Evolutionary conservation across 768 basidiomycete genomes (phyloP).

Genomic region (Suillus ampliporus): DNA sequence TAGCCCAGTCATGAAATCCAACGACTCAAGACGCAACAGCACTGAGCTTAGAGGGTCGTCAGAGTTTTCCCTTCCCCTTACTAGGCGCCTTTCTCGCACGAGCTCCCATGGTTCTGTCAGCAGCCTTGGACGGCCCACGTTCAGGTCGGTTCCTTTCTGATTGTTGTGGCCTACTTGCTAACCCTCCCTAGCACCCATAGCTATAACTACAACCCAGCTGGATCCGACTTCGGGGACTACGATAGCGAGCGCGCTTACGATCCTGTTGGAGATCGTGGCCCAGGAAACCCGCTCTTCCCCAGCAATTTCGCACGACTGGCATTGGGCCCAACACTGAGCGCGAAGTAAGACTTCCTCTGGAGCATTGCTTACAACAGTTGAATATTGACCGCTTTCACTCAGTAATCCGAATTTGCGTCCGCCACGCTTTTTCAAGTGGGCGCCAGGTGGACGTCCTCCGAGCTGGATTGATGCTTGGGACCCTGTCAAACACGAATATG

Average conservation of each 20-base stretch:
- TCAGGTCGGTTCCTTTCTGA: conserved; percentile 22
- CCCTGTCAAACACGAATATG: conserved; percentile 47
- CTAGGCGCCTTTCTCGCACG: conserved; percentile 29
- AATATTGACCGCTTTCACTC: conserved; percentile 11
- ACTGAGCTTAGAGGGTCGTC: conserved; percentile 34
- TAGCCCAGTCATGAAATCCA: conserved; percentile 24
- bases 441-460: conserved; percentile 35
- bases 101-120: conserved; percentile 32
- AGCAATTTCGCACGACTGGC: conserved; percentile 77
- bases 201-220: conserved; percentile 13
- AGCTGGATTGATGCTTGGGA: conserved; percentile 52
- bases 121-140: conserved; percentile 33
- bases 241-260: conserved; percentile 47
- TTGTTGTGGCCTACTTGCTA: neutral
- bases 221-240: conserved; percentile 31
- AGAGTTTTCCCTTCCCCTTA: conserved; percentile 22
- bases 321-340: conserved; percentile 65
- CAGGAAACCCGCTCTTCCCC: conserved; percentile 83
- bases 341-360: conserved; percentile 45
- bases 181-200: conserved; percentile 18
- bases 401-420: conserved; percentile 35
- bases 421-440: conserved; percentile 26
- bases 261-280: conserved; percentile 63
- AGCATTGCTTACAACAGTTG: neutral
- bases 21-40: conserved; percentile 26